Evolutionary conservation across 2,329 filamentous ascomycete species (phyloP).

Genomic region (Escovopsis sp.): DNA sequence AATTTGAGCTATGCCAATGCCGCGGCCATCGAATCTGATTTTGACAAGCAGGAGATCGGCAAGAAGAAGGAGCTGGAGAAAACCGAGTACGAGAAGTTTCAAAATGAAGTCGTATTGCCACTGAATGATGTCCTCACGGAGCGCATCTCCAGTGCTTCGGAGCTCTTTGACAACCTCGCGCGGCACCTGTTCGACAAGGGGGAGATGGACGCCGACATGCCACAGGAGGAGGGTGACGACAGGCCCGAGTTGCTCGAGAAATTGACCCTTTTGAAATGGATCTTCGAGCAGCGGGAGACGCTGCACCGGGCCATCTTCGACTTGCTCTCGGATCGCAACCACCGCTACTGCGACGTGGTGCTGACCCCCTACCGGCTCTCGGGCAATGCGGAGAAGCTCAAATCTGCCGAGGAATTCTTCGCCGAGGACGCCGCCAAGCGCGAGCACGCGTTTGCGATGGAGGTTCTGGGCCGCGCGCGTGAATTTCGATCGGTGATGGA

Average conservation of each 20-base stretch:
- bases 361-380: slow-evolving; percentile 64
- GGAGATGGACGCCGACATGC: slow-evolving; percentile 56
- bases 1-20: slow-evolving; percentile 73
- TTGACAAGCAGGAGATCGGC: slow-evolving; percentile 54
- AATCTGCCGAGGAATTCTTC: slow-evolving; percentile 71
- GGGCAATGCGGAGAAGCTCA: slow-evolving; percentile 64
- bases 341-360: slow-evolving; percentile 74
- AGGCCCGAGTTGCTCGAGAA: slow-evolving; percentile 89
- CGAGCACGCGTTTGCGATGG: slow-evolving; percentile 53
- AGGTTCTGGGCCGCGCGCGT: slow-evolving; percentile 57
- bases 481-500: slow-evolving; percentile 70
- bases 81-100: slow-evolving; percentile 71
- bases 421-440: slow-evolving; percentile 61
- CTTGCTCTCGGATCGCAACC: slow-evolving; percentile 69
- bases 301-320: slow-evolving; percentile 78
- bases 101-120: slow-evolving; percentile 68
- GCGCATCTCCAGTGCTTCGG: slow-evolving; percentile 58
- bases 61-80: slow-evolving; percentile 61
- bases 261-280: slow-evolving; percentile 87
- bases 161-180: slow-evolving; percentile 63
- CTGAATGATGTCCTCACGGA: slow-evolving; percentile 66
- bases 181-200: slow-evolving; percentile 55
- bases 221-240: slow-evolving; percentile 91
- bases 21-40: slow-evolving; percentile 64
- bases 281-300: slow-evolving; percentile 85